Conservation (phyloP, 768 basidiomycete genomes). For the Daedaleopsis sinensis region DNA sequence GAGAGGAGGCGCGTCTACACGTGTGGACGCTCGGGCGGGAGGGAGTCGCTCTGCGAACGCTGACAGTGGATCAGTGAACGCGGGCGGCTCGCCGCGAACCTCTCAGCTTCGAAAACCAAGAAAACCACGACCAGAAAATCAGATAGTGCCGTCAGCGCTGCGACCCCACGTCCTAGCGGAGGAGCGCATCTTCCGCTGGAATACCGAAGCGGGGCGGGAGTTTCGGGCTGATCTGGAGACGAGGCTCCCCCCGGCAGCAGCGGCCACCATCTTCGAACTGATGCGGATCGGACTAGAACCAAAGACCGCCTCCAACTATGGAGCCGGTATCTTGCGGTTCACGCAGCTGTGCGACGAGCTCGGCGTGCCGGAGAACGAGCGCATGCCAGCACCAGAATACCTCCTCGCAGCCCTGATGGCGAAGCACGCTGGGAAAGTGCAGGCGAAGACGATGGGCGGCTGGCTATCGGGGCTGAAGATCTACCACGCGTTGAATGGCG, state of each 20-base stretch:
- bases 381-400: slow-evolving; percentile 34
- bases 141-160: background rate
- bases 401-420: slow-evolving; percentile 35
- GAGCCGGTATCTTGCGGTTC: slow-evolving; percentile 37
- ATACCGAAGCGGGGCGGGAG: background rate
- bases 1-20: background rate
- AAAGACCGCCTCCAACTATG: slow-evolving; percentile 26
- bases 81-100: background rate
- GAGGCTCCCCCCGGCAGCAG: background rate
- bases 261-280: background rate
- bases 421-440: slow-evolving; percentile 6
- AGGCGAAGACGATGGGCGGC: slow-evolving; percentile 25
- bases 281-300: background rate
- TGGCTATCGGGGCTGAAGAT: slow-evolving; percentile 40
- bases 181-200: slow-evolving; percentile 5
- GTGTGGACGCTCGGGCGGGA: background rate
- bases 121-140: background rate
- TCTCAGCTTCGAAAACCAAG: background rate
- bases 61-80: too few relatives aligned
- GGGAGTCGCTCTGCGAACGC: too few relatives aligned
- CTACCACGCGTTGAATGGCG: slow-evolving; percentile 41
- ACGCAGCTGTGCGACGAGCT: slow-evolving; percentile 41
- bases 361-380: slow-evolving; percentile 30
- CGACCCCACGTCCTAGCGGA: slow-evolving; percentile 3
- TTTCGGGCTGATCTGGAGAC: background rate